Evolutionary conservation across 2,329 filamentous ascomycete species (phyloP).

Genomic region (Aspergillus eucalypticola): DNA sequence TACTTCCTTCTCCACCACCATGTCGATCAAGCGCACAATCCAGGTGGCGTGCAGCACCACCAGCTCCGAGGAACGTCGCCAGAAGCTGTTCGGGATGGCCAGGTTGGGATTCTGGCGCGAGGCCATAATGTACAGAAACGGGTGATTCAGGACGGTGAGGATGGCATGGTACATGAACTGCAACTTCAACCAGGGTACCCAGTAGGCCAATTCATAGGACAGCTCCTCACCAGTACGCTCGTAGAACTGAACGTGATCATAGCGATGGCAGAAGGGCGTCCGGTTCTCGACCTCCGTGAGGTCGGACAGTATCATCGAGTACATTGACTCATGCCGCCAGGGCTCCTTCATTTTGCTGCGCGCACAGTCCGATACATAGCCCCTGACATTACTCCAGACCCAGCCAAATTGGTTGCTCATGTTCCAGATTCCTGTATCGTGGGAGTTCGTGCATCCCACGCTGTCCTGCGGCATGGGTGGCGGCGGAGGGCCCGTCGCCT

Average conservation of each 20-base stretch:
- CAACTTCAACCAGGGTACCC: constrained; percentile 55
- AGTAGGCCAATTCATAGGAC: constrained; percentile 50
- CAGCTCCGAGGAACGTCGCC: constrained; percentile 54
- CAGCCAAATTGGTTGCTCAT: constrained; percentile 52
- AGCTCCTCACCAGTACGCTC: constrained; percentile 52
- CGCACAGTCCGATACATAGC: constrained; percentile 53
- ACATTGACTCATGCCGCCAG: constrained; percentile 56
- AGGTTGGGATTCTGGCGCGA: constrained; percentile 55
- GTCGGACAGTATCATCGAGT: constrained; percentile 53
- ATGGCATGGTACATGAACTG: constrained; percentile 58
- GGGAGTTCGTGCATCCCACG: constrained; percentile 43
- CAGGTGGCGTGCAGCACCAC: constrained; percentile 56
- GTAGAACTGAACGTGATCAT: constrained; percentile 56
- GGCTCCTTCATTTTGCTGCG: constrained; percentile 52
- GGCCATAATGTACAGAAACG: constrained; percentile 56
- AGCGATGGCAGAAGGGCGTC: constrained; percentile 53
- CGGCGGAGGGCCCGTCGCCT: constrained; percentile 34
- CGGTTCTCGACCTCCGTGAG: constrained; percentile 53
- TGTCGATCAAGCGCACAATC: constrained; percentile 57
- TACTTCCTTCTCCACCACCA: constrained; percentile 54
- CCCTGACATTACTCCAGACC: constrained; percentile 51
- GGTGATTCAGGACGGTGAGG: constrained; percentile 54
- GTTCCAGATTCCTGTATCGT: constrained; percentile 54
- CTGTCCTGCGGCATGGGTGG: constrained; percentile 50
- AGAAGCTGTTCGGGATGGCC: constrained; percentile 57